phyloP scores from a whole-genome alignment of 164 flowering plant genomes.

The Tetracentron sinense region DNA sequence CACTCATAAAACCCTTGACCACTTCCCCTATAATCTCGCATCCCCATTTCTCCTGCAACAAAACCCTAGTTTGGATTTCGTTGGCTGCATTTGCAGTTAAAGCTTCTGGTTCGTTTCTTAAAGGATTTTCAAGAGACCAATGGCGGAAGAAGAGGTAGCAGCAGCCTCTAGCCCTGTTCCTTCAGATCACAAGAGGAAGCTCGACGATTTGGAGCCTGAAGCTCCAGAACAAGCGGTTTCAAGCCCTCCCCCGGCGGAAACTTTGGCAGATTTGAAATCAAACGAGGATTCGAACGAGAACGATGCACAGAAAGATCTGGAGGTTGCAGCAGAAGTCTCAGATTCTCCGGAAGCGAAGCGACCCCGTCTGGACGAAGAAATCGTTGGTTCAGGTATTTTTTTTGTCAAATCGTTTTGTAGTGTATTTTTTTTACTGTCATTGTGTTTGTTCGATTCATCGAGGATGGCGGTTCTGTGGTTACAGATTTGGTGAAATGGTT shows the following conservation, averaged over 20 bases:
- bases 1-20: too few species aligned
- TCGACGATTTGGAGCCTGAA: conserved; percentile 54
- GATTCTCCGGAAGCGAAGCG: conserved; percentile 47
- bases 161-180: conserved; percentile 11
- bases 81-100: too few species aligned
- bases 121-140: conserved; percentile 7
- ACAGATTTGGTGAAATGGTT: too few species aligned
- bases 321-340: conserved; percentile 11
- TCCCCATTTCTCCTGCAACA: too few species aligned
- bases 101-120: too few species aligned
- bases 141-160: conserved; percentile 48
- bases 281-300: too few species aligned
- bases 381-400: conserved; percentile 27
- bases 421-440: too few species aligned
- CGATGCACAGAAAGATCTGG: conserved; percentile 15
- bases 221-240: conserved; percentile 17
- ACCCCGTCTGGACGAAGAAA: conserved; percentile 48
- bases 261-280: conserved; percentile 4
- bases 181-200: conserved; percentile 61
- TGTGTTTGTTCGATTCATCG: too few species aligned
- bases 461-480: not conserved
- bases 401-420: too few species aligned
- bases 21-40: too few species aligned
- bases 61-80: too few species aligned
- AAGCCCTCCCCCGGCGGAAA: conserved; percentile 10